phyloP scores from a whole-genome alignment of 306 rosid species.

The Vicia faba region DNA sequence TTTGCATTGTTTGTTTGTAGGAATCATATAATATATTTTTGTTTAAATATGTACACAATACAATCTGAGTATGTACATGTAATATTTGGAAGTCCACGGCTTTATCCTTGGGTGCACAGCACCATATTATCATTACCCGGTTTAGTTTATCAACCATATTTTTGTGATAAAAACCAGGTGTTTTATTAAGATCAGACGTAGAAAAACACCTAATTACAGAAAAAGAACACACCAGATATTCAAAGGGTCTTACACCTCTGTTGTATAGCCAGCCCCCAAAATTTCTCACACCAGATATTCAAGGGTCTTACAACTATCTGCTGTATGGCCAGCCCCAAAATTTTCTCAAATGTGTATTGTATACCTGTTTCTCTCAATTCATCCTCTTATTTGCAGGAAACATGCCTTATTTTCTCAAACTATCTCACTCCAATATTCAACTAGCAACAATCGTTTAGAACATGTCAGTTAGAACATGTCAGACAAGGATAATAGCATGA shows the following conservation, averaged over 20 bases:
- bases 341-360: not conserved
- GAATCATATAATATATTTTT: slow-evolving; percentile 15
- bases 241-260: not conserved
- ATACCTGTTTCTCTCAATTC: not conserved
- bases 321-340: not conserved
- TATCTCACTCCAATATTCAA: not conserved
- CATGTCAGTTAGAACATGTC: not conserved
- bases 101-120: not conserved
- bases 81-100: not conserved
- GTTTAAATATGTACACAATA: slow-evolving; percentile 1
- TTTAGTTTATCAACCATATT: not conserved
- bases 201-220: not conserved
- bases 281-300: not conserved
- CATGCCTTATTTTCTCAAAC: not conserved
- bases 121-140: not conserved
- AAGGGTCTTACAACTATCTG: not conserved
- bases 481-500: not conserved
- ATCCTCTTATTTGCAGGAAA: not conserved
- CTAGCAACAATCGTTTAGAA: not conserved
- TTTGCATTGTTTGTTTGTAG: slow-evolving; percentile 19
- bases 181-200: not conserved
- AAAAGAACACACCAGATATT: not conserved
- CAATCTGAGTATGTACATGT: slow-evolving; percentile 17
- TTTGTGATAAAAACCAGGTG: not conserved
- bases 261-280: not conserved